Base-by-base conservation (phyloP, 2,329 filamentous ascomycete genomes). In the Aschersonia sp. region DNA sequence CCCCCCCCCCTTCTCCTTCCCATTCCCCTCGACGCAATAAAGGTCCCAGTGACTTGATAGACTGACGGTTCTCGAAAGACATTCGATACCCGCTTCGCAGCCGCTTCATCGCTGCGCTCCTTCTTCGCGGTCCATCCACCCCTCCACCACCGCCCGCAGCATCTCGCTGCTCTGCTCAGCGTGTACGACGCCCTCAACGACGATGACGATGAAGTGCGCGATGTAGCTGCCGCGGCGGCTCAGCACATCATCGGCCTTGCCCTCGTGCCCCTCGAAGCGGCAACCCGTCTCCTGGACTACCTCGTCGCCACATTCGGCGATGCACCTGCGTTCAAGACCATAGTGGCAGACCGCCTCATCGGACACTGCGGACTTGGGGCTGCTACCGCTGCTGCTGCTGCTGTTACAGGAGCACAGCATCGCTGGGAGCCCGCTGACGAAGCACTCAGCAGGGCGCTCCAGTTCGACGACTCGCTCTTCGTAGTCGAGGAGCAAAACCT, bases 401-500 rank as follows among this genome's bases (percentile, higher is more conserved):
- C 48, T 35, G 50, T 48, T 51, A 50, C 49, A 39, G 37, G 29
- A 47, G 14, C 31, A 46, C 29, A 35, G 12, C 8, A 14, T 2
- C 43, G 45, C 45, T 52, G 50, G 58, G 41, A 53, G 5, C 45
- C 66, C 0, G 66, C 68, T 0, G 57, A 58, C 30, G 45, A 54
- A 1, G 67, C 72, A 48, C 64, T 81, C 22, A 51, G 58, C 4
- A 52, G 59, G 7, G 72, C 74, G 4, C 60, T 78, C 56, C 63
- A 66, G 48, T 68, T 73, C 54, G 76, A 86, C 58, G 76, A 80
- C 52, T 72, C 81, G 4, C 74, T 98, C 1, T 98, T 98, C 60
- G 82, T 77, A 1, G 74, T 87, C 48, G 92, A 98, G 64, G 89
- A 94, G 61, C 88, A 94, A 60, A 98, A 98, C 59, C 72, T 95